phyloP scores from a whole-genome alignment of 352 stramenopile species.

The Globisporangium barbulae region DNA sequence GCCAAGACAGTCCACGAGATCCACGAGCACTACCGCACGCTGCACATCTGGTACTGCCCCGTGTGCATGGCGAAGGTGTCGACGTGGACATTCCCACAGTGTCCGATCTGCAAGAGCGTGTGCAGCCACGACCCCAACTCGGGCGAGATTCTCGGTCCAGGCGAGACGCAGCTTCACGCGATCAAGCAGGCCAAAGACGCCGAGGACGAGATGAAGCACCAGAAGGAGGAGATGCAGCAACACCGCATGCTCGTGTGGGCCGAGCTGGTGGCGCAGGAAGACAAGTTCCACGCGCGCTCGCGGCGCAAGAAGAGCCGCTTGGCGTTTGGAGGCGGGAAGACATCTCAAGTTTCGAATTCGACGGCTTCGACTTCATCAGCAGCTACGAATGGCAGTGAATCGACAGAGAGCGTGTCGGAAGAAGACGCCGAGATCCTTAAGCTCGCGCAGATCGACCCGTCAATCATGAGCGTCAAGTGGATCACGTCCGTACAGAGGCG shows the following conservation, averaged over 20 bases:
- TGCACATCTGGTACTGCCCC: slow-evolving; percentile 75
- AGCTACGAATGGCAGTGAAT: background rate
- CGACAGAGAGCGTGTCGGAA: slow-evolving; percentile 1
- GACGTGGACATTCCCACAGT: slow-evolving; percentile 62
- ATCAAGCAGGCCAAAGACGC: slow-evolving; percentile 41
- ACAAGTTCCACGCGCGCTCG: slow-evolving; percentile 17
- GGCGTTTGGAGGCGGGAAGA: slow-evolving; percentile 22
- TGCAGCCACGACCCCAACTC: slow-evolving; percentile 56
- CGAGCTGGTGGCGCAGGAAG: slow-evolving; percentile 34
- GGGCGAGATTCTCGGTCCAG: slow-evolving; percentile 55
- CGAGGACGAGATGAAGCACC: slow-evolving; percentile 35
- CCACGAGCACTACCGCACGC: slow-evolving; percentile 64
- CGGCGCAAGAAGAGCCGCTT: slow-evolving; percentile 35
- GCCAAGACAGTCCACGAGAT: slow-evolving; percentile 68
- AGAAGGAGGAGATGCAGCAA: slow-evolving; percentile 58
- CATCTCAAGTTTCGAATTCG: background rate
- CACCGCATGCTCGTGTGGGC: slow-evolving; percentile 68
- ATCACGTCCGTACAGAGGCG: slow-evolving; percentile 45
- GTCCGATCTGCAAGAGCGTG: slow-evolving; percentile 55
- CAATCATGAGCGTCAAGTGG: slow-evolving; percentile 43
- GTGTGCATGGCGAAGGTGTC: slow-evolving; percentile 69
- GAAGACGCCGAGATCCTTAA: slow-evolving; percentile 17
- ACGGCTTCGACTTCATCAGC: background rate
- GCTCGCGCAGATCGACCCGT: slow-evolving; percentile 26
- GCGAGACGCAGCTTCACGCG: slow-evolving; percentile 48